A percentile compares a stretch with the other conserved stretches of the same genome.
Evolutionary conservation across 148 eudicot species (phyloP).

Genomic region (Amaranthus palmeri): DNA sequence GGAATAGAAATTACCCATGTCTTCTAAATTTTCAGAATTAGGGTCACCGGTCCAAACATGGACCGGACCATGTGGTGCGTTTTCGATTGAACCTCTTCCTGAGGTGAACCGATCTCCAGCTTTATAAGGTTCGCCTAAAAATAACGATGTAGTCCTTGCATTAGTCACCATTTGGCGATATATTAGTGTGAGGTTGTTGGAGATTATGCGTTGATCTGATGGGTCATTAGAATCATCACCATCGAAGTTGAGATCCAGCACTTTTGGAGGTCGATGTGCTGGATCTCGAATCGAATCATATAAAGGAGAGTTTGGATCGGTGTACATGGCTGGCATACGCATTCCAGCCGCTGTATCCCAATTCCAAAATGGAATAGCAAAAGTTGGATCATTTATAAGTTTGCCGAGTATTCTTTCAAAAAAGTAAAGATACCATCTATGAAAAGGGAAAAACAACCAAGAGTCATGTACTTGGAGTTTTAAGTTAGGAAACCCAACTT

Average conservation of each 20-base stretch:
- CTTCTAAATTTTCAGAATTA: background rate
- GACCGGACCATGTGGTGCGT: background rate
- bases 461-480: conserved; percentile 65
- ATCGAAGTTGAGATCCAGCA: conserved; percentile 48
- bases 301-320: conserved; percentile 37
- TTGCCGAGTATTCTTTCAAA: conserved; percentile 57
- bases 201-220: no score
- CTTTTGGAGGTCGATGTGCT: conserved; percentile 43
- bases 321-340: conserved; percentile 45
- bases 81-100: background rate
- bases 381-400: conserved; percentile 61
- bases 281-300: conserved; percentile 44
- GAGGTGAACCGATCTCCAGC: background rate
- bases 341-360: conserved; percentile 69
- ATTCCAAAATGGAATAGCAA: conserved; percentile 79
- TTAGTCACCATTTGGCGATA: conserved; percentile 6
- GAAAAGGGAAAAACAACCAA: conserved; percentile 82
- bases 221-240: conserved; percentile 15
- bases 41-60: background rate
- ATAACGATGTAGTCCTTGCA: background rate
- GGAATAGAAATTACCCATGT: conserved; percentile 10
- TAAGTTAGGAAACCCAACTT: conserved; percentile 57
- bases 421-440: conserved; percentile 68
- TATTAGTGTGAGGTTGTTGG: no score
- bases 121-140: background rate